Evolutionary conservation across 352 stramenopile species (phyloP).

Genomic region (Phytophthora tentaculata): DNA sequence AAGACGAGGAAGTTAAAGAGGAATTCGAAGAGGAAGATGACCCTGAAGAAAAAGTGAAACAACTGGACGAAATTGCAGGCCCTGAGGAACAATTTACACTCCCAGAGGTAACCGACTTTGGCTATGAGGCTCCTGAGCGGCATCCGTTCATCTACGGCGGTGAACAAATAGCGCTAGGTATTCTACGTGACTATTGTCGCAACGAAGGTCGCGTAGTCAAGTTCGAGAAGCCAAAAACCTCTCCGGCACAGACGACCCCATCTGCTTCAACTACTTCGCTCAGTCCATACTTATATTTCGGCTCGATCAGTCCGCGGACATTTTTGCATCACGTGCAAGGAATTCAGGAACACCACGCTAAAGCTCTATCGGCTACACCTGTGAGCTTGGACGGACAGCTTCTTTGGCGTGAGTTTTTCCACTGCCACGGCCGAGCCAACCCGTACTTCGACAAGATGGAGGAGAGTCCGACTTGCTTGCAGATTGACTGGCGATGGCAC

Average conservation of each 20-base stretch:
- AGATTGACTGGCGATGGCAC: constrained; percentile 90
- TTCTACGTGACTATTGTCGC: constrained; percentile 73
- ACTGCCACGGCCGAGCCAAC: constrained; percentile 79
- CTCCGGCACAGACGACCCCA: constrained; percentile 85
- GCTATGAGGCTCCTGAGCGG: constrained; percentile 49
- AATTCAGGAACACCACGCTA: constrained; percentile 77
- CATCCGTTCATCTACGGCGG: constrained; percentile 83
- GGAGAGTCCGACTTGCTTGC: constrained; percentile 92
- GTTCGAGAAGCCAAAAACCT: constrained; percentile 99
- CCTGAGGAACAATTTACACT: constrained; percentile 71
- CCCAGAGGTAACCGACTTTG: constrained; percentile 71
- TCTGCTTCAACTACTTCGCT: constrained; percentile 96
- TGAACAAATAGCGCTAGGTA: constrained; percentile 69
- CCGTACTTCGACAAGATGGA: constrained; percentile 95
- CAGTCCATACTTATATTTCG: constrained; percentile 94
- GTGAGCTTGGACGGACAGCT: constrained; percentile 95
- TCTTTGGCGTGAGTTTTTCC: constrained; percentile 96
- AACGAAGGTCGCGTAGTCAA: constrained; percentile 88
- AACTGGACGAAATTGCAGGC: constrained; percentile 55
- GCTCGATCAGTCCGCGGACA: constrained; percentile 91
- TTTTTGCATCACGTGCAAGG: constrained; percentile 92
- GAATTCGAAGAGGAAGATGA: constrained; percentile 32
- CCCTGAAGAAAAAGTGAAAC: constrained; percentile 22
- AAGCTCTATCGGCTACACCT: constrained; percentile 81
- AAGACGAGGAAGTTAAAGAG: constrained; percentile 22